phyloP scores from a whole-genome alignment of 2,329 filamentous ascomycete genomes.

The Epichloe gansuensis region DNA sequence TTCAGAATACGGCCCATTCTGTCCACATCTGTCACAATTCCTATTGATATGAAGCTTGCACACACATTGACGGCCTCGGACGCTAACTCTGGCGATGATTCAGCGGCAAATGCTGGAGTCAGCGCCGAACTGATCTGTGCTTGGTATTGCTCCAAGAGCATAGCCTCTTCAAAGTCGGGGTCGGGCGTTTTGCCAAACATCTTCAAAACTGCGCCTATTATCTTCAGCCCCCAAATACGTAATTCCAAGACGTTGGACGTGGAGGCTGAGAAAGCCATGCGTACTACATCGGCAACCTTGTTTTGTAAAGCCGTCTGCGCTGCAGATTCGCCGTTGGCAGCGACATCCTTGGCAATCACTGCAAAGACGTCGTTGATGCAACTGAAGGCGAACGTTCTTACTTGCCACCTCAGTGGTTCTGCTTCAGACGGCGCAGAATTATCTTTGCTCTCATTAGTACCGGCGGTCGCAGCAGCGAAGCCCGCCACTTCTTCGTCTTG shows the following conservation, averaged over 20 bases:
- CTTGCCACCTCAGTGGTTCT: conserved; percentile 90
- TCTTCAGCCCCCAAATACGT: conserved; percentile 80
- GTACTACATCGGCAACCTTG: conserved; percentile 81
- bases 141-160: conserved; percentile 94
- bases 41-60: conserved; percentile 93
- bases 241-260: conserved; percentile 87
- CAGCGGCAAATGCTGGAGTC: conserved; percentile 88
- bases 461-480: conserved; percentile 66
- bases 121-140: conserved; percentile 95
- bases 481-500: conserved; percentile 95
- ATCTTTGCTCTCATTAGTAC: conserved; percentile 40
- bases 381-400: conserved; percentile 84
- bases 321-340: conserved; percentile 64
- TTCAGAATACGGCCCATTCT: conserved; percentile 98
- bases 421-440: conserved; percentile 47
- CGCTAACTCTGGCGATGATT: conserved; percentile 90
- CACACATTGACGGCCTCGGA: conserved; percentile 96
- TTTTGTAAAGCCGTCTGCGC: conserved; percentile 71
- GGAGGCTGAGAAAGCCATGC: conserved; percentile 94
- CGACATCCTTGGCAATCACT: conserved; percentile 66
- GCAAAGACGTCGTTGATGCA: conserved; percentile 74
- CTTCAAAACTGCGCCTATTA: conserved; percentile 85
- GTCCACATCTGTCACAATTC: conserved; percentile 93
- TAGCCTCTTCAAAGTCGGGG: conserved; percentile 94
- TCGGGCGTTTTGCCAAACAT: conserved; percentile 94